phyloP scores from a whole-genome alignment of 352 stramenopile genomes.

The Phytophthora constricta region DNA sequence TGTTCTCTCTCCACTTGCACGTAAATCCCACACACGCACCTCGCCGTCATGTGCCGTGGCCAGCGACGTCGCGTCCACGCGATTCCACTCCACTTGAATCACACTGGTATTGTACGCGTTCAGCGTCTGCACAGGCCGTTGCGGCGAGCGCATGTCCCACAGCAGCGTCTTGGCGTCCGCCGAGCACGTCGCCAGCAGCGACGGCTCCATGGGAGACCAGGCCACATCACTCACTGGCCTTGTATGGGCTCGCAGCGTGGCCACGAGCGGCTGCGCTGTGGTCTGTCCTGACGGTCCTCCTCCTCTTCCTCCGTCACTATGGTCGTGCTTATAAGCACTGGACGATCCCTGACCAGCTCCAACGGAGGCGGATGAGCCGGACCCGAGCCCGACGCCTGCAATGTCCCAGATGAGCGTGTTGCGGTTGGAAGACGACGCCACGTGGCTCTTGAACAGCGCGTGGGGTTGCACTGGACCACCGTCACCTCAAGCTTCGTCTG shows the following conservation, averaged over 20 bases:
- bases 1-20: slow-evolving; percentile 50
- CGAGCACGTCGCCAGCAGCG: slow-evolving; percentile 78
- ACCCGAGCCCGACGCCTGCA: slow-evolving; percentile 20
- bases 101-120: slow-evolving; percentile 73
- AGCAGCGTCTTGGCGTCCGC: slow-evolving; percentile 82
- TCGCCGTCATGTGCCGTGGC: slow-evolving; percentile 85
- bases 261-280: slow-evolving; percentile 60
- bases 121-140: slow-evolving; percentile 74
- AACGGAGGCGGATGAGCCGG: slow-evolving; percentile 24
- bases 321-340: slow-evolving; percentile 26
- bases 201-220: slow-evolving; percentile 78
- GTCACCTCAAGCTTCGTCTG: slow-evolving; percentile 85
- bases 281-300: slow-evolving; percentile 18
- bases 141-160: slow-evolving; percentile 82
- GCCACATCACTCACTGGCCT: slow-evolving; percentile 77
- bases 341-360: slow-evolving; percentile 28
- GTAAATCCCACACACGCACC: slow-evolving; percentile 80
- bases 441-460: slow-evolving; percentile 62
- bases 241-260: slow-evolving; percentile 78
- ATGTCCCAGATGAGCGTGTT: slow-evolving; percentile 88
- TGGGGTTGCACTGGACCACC: slow-evolving; percentile 86
- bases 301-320: slow-evolving; percentile 10
- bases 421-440: slow-evolving; percentile 82
- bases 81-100: slow-evolving; percentile 81
- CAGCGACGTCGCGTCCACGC: slow-evolving; percentile 64